Base-by-base conservation (phyloP, 768 basidiomycete species). In the Favolaschia claudopus region DNA sequence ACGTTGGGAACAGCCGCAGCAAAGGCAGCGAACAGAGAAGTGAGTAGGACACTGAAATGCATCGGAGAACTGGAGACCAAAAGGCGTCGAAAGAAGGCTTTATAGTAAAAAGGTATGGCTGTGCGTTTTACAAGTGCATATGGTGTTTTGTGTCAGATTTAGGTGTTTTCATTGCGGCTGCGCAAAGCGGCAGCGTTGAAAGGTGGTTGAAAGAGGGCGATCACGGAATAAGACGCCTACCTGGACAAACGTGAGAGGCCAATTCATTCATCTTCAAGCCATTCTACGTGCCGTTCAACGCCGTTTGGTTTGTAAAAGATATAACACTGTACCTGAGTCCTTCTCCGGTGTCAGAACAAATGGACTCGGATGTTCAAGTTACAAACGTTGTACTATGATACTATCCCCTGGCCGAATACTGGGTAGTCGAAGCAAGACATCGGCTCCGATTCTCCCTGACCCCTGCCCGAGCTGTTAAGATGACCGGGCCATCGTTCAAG, bases 141-240 rank as follows among this genome's bases (percentile, higher is more conserved):
- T n/a, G 45, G 12, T 32, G n/a, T n/a, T 25, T 36, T 22, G 38
- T 39, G 38, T 9, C n/a, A n/a, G 3, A 39, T n/a, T n/a, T 39
- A n/a, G 12, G 5, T 20, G n/a, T 39, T 39, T 58, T 46, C 39
- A 37, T 36, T 9, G 32, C 43, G 43, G 43, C 44, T 27, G 32
- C 17, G 20, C 24, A 39, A 22, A 39, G n/a, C n/a, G 38, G 38
- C 38, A 39, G 19, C 13, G 17, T 13, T 29, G 29, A 22, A 38
- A 29, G 27, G 48, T 32, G 44, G 43, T 5, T 56, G 46, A 24
- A 38, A 12, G 27, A 32, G 34, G 48, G 33, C 27, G 1, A 51
- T 58, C 57, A 58, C 57, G 40, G 43, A 58, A 31, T 44, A 36
- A 44, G 47, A 57, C 55, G 42, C 42, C 48, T 58, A 51, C 58